A percentile compares a stretch with the other conserved stretches of the same genome.
Conservation (phyloP, 2,329 filamentous ascomycete genomes). For the Emergomyces pasteurianus region DNA sequence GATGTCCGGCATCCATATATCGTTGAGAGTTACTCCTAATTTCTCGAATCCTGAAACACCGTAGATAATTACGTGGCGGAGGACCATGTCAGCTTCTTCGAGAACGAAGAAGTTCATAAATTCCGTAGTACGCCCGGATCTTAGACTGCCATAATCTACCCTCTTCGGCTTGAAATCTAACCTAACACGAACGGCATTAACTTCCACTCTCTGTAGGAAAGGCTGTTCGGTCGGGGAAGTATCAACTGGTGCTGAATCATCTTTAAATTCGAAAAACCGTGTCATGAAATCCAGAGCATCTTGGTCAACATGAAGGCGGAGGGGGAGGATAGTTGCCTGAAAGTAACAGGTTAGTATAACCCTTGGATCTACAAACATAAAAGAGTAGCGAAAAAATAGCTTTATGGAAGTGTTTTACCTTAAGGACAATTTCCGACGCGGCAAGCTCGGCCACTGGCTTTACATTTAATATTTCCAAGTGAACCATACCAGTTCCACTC, state of each 20-base stretch:
- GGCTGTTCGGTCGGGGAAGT: constrained; percentile 58
- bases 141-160: constrained; percentile 87
- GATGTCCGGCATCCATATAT: constrained; percentile 94
- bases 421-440: constrained; percentile 79
- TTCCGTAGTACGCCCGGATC: constrained; percentile 88
- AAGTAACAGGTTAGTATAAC: constrained; percentile 10
- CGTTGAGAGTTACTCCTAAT: constrained; percentile 79
- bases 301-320: constrained; percentile 90
- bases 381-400: not conserved
- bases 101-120: constrained; percentile 98
- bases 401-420: constrained; percentile 32
- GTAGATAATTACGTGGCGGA: constrained; percentile 85
- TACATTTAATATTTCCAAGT: constrained; percentile 77
- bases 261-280: constrained; percentile 96
- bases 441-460: constrained; percentile 73
- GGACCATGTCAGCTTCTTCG: constrained; percentile 73
- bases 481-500: constrained; percentile 76
- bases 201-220: constrained; percentile 81
- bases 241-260: constrained; percentile 42
- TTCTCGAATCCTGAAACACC: constrained; percentile 84
- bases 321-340: constrained; percentile 59
- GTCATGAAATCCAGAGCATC: constrained; percentile 95
- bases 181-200: constrained; percentile 70
- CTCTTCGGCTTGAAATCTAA: constrained; percentile 97
- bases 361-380: not conserved